Base-by-base conservation (phyloP, 2,329 filamentous ascomycete species). In the Penicillium sp. region DNA sequence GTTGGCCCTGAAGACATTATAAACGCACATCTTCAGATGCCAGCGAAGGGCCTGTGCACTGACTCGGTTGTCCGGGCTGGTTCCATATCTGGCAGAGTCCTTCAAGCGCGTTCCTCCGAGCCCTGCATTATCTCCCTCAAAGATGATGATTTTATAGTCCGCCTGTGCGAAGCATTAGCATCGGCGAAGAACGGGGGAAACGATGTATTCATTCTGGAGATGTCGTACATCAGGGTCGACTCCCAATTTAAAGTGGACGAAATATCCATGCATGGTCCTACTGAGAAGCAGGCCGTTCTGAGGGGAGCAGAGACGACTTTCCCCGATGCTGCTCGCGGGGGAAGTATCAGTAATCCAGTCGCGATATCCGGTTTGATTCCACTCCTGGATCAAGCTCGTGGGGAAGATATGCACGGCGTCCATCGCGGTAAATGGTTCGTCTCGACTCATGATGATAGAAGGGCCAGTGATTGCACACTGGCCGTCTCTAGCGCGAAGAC, bases 31-130 rank as follows among this genome's bases (percentile, higher is more conserved):
- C 8, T 41, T 31, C 21, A 55, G 47, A 34, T 56, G 51, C 53
- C 49, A 56, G 14, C 47, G 45, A n/a, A 57, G 43, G 11, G 50
- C 45, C 33, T 57, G 15, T 26, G 57, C 39, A 8, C 33, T 35
- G 15, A 51, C 41, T 5, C 39, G 35, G 21, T 25, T 25, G 3
- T 9, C 17, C 17, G 17, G 27, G 27, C 31, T 25, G 18, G 19
- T 38, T 2, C 38, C 38, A 25, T 18, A 3, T 31, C 32, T 30
- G 10, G 36, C 36, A 15, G 36, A 28, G 29, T 16, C 4, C 13
- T 4, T 33, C 11, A 39, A 29, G 10, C 29, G 11, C 11, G 7
- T 28, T 8, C 21, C 29, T 15, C 36, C 36, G 0, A 39, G 30
- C 27, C 14, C 8, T 5, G 7, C n/a, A 7, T 4, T 15, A 11